These are phyloP conservation scores for Agaricus blazei DNA, from an alignment of 768 basidiomycete genomes.

Conservation along the genomic window DNA sequence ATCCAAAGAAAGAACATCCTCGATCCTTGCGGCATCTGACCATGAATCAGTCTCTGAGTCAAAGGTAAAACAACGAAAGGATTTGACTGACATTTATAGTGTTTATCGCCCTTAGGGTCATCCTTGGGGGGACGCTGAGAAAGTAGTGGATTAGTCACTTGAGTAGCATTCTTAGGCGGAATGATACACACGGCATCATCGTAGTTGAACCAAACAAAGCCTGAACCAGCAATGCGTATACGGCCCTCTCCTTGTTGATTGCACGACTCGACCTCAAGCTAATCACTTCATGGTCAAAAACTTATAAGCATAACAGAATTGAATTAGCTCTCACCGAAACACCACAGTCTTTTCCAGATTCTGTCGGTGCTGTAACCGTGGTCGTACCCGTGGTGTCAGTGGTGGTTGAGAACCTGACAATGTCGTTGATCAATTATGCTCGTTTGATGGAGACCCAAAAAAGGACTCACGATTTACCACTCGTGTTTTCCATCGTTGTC, in stretches of 20 bases:
- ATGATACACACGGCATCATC: neutral
- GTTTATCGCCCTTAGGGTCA: slow-evolving; percentile 2
- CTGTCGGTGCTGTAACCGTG: neutral
- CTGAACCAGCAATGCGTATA: slow-evolving; percentile 9
- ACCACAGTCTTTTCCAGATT: neutral
- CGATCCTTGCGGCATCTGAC: slow-evolving; percentile 9
- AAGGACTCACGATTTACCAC: neutral
- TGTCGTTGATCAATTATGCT: neutral
- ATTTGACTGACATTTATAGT: slow-evolving; percentile 6
- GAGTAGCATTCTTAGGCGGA: neutral
- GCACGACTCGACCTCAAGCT: slow-evolving; percentile 9
- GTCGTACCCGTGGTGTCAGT: neutral
- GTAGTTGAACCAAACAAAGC: slow-evolving; percentile 16
- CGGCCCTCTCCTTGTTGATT: slow-evolving; percentile 7
- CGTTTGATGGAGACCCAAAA: neutral
- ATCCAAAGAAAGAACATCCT: slow-evolving; percentile 1
- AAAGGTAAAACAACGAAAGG: neutral
- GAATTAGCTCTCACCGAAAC: neutral
- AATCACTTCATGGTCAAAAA: neutral
- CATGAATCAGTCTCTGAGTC: neutral
- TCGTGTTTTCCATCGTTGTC: neutral
- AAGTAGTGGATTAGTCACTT: neutral
- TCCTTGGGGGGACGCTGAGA: slow-evolving; percentile 5
- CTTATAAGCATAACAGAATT: neutral
- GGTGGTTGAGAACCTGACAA: neutral